Conservation (phyloP, 129 eudicot species). For the Pittosporum tobira region DNA sequence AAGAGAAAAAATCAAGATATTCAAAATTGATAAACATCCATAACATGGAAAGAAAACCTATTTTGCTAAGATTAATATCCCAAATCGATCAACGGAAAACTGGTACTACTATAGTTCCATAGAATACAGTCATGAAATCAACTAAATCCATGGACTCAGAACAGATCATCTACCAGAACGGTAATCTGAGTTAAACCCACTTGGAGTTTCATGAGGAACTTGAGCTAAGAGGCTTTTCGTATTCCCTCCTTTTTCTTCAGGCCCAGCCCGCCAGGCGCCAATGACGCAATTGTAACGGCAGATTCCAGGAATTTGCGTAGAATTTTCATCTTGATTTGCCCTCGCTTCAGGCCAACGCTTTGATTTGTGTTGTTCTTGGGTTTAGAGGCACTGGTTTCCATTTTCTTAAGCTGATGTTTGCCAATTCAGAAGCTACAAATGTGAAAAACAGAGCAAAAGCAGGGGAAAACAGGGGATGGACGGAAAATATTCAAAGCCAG, state of each 20-base stretch:
- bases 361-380: background rate
- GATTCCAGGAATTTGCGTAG: constrained; percentile 6
- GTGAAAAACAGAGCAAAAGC: background rate
- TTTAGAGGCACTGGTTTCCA: background rate
- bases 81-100: no score
- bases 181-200: constrained; percentile 15
- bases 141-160: no score
- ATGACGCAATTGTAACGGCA: background rate
- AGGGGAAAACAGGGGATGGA: no score
- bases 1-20: no score
- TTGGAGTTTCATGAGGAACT: constrained; percentile 1
- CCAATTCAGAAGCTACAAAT: background rate
- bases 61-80: no score
- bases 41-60: no score
- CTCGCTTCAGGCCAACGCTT: constrained; percentile 8
- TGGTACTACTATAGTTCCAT: no score
- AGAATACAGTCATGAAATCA: no score
- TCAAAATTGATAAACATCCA: no score
- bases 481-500: no score
- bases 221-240: background rate
- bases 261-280: no score
- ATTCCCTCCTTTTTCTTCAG: background rate
- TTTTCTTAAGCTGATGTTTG: background rate
- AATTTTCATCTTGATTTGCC: constrained; percentile 14
- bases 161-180: background rate